These are phyloP conservation scores for Colletotrichum liriopes DNA, from an alignment of 2,329 filamentous ascomycete genomes.

Conservation along the genomic window DNA sequence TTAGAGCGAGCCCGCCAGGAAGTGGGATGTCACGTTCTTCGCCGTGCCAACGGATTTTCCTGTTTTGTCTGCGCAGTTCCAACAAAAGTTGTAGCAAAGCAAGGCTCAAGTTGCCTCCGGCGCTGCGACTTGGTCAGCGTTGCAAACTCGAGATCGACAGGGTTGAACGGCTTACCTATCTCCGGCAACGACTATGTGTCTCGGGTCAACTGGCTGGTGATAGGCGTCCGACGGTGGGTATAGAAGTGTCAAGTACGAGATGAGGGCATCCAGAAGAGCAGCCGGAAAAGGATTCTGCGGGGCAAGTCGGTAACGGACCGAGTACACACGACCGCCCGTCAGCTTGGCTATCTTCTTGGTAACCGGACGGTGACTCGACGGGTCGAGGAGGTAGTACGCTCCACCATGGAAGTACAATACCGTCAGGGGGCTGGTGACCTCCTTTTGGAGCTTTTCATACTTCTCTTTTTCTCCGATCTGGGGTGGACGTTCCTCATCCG, in stretches of 20 bases:
- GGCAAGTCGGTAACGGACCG: conserved; percentile 81
- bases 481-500: conserved; percentile 65
- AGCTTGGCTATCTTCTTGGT: conserved; percentile 75
- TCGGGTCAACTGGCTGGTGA: conserved; percentile 76
- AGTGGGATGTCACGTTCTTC: conserved; percentile 71
- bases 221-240: conserved; percentile 79
- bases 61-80: conserved; percentile 67
- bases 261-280: conserved; percentile 80
- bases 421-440: conserved; percentile 74
- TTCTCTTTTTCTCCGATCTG: conserved; percentile 74
- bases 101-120: conserved; percentile 80
- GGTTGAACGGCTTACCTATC: conserved; percentile 67
- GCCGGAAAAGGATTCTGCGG: conserved; percentile 84
- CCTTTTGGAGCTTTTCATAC: conserved; percentile 77
- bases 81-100: conserved; percentile 79
- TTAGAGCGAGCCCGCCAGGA: conserved; percentile 75
- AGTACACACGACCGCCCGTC: conserved; percentile 78
- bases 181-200: conserved; percentile 79
- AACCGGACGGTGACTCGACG: conserved; percentile 73
- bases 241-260: conserved; percentile 81
- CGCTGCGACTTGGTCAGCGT: conserved; percentile 58
- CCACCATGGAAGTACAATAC: conserved; percentile 85
- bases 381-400: conserved; percentile 81
- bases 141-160: not conserved
- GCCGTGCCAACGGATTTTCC: conserved; percentile 74